Percentiles rank a stretch among this genome's conserved stretches.
Evolutionary conservation across 345 rosid species (phyloP).

Genomic region (Eutrema yunnanense): DNA sequence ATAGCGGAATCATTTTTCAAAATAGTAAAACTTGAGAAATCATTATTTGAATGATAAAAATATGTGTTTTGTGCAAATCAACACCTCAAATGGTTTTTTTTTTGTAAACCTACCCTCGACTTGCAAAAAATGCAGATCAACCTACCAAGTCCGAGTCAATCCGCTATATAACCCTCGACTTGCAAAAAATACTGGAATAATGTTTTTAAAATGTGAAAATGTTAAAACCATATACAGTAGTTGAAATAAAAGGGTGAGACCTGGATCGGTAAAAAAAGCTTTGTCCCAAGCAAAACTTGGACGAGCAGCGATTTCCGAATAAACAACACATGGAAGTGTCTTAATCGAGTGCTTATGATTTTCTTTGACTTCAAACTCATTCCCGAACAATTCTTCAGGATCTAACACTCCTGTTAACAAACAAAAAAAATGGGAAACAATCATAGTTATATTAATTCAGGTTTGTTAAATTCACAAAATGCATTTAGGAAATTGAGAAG

Average conservation of each 20-base stretch:
- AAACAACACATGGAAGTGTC: background rate
- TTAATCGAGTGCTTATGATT: background rate
- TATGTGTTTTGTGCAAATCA: too few species aligned
- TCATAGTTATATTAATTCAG: background rate
- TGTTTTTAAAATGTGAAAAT: background rate
- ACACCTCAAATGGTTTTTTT: too few species aligned
- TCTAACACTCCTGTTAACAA: slow-evolving; percentile 47
- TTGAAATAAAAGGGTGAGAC: background rate
- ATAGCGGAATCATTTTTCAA: background rate
- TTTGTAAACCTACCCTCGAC: too few species aligned
- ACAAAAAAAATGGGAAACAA: background rate
- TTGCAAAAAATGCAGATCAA: too few species aligned
- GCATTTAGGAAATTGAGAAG: background rate
- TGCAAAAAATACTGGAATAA: background rate
- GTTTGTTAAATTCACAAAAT: background rate
- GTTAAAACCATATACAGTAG: background rate
- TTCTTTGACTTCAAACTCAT: slow-evolving; percentile 1
- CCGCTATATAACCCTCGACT: too few species aligned
- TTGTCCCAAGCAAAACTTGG: slow-evolving; percentile 31
- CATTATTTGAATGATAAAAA: background rate
- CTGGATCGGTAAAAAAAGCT: slow-evolving; percentile 25
- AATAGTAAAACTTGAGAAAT: background rate
- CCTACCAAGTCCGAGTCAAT: too few species aligned
- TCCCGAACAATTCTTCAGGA: slow-evolving; percentile 50
- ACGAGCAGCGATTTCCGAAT: background rate